These are phyloP conservation scores for Rosa persica DNA, from an alignment of 306 rosid species.

Conservation along the genomic window DNA sequence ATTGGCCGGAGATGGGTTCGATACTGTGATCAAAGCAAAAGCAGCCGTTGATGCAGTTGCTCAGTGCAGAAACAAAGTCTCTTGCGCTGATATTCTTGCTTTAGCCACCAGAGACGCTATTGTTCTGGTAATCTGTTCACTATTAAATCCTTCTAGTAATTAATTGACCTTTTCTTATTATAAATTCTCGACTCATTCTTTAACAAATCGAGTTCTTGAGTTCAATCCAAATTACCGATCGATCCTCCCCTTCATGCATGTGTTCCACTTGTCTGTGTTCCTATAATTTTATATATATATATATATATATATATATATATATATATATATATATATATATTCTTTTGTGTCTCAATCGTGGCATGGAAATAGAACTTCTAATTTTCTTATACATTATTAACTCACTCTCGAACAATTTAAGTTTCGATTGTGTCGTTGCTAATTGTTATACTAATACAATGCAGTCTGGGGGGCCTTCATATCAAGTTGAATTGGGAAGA, in stretches of 20 bases:
- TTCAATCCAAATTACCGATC: neutral
- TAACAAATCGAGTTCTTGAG: neutral
- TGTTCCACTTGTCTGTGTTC: neutral
- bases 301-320: too few species aligned
- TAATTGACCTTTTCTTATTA: neutral
- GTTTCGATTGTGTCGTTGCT: neutral
- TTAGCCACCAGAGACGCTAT: constrained; percentile 76
- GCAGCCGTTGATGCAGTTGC: constrained; percentile 70
- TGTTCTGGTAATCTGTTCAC: constrained; percentile 40
- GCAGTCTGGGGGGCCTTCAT: constrained; percentile 79
- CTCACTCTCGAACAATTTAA: neutral
- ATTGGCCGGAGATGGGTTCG: constrained; percentile 85
- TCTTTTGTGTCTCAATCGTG: neutral
- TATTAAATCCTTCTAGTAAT: neutral
- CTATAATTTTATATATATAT: neutral
- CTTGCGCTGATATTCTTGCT: constrained; percentile 85
- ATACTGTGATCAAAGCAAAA: constrained; percentile 74
- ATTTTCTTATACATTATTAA: neutral
- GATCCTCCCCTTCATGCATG: neutral
- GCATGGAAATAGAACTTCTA: neutral
- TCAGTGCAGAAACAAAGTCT: constrained; percentile 65
- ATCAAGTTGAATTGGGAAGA: constrained; percentile 79
- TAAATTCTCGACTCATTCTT: neutral
- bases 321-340: neutral
- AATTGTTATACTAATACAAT: neutral